Conservation (phyloP, 1,139 yeast genomes). For the Meyerozyma guilliermondii region DNA sequence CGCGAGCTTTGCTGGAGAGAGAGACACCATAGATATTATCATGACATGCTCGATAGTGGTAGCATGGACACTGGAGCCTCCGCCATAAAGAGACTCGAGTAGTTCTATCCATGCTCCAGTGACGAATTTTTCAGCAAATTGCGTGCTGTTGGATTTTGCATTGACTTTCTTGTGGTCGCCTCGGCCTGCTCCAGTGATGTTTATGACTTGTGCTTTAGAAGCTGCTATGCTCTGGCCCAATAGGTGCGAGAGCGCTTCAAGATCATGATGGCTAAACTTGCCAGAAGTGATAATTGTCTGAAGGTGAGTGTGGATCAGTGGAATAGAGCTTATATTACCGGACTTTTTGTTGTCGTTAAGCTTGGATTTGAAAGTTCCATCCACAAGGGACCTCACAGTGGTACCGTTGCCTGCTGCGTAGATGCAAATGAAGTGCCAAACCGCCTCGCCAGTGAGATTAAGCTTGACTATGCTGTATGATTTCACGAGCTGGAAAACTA, state of each 20-base stretch:
- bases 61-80: constrained; percentile 51
- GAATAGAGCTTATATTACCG: constrained; percentile 44
- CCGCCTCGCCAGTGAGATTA: constrained; percentile 50
- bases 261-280: constrained; percentile 39
- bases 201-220: constrained; percentile 8
- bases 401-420: constrained; percentile 45
- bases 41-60: constrained; percentile 42
- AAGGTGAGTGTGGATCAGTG: constrained; percentile 40
- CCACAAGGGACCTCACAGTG: constrained; percentile 48
- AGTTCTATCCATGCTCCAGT: constrained; percentile 50
- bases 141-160: constrained; percentile 16
- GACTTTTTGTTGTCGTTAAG: constrained; percentile 47
- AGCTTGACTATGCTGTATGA: constrained; percentile 50
- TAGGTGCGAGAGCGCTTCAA: constrained; percentile 38
- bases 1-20: constrained; percentile 41
- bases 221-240: constrained; percentile 29
- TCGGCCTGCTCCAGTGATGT: constrained; percentile 5
- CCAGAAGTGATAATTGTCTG: constrained; percentile 39
- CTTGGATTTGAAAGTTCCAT: constrained; percentile 46
- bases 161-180: constrained; percentile 12
- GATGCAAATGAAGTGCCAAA: constrained; percentile 58
- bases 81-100: constrained; percentile 51
- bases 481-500: constrained; percentile 50
- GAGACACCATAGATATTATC: constrained; percentile 47
- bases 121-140: constrained; percentile 53